Percentiles rank a stretch among this genome's conserved stretches.
Conservation (phyloP, 306 rosid species). For the Acacia confusa region DNA sequence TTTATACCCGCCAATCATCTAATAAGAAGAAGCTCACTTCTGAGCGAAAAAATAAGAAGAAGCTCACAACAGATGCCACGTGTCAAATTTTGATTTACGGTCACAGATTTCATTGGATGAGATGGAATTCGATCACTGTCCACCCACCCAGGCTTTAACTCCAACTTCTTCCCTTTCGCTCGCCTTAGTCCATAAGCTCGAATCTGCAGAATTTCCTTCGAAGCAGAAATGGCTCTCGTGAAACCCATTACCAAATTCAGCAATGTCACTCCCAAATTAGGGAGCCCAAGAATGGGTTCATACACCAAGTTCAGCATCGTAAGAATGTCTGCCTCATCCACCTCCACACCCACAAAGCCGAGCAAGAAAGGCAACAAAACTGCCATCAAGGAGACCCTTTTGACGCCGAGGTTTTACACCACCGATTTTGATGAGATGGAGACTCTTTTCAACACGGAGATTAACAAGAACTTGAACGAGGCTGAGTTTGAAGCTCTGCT, state of each 20-base stretch:
- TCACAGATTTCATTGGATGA: conserved; percentile 71
- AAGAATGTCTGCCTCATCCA: conserved; percentile 60
- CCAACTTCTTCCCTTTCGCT: background rate
- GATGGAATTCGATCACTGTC: conserved; percentile 41
- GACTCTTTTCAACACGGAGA: conserved; percentile 95
- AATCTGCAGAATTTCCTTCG: background rate
- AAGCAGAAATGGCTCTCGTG: conserved; percentile 59
- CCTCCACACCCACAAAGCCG: conserved; percentile 47
- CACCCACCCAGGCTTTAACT: conserved; percentile 2
- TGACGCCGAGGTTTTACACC: conserved; percentile 94
- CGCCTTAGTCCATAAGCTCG: background rate
- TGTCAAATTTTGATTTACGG: conserved; percentile 46
- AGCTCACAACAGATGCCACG: conserved; percentile 42
- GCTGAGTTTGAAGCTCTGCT: conserved; percentile 84
- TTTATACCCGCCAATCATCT: conserved; percentile 44
- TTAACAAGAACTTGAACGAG: conserved; percentile 83
- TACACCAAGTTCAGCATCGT: conserved; percentile 41
- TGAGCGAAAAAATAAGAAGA: background rate
- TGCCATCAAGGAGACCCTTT: conserved; percentile 78
- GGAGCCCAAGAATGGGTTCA: conserved; percentile 41
- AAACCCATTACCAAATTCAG: conserved; percentile 79
- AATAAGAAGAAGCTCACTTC: conserved; percentile 4
- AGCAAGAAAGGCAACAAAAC: conserved; percentile 56
- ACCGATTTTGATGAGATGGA: conserved; percentile 98
- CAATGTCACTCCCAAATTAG: conserved; percentile 47